Percentiles rank a stretch among this genome's conserved stretches.
Conservation (phyloP, 202 grass and related monocot genomes). For the Musa balbisiana region DNA sequence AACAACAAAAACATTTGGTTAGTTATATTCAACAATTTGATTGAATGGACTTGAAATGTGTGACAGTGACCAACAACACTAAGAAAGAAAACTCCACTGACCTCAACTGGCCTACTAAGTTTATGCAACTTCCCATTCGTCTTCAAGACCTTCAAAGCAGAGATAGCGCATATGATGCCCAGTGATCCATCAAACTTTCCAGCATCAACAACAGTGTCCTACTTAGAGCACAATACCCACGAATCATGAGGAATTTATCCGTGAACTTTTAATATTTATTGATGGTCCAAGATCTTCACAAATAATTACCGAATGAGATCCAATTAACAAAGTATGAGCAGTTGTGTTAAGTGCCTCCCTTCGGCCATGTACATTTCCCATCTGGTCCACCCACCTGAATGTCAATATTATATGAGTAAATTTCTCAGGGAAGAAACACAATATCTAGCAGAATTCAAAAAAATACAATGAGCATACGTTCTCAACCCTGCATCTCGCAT, state of each 20-base stretch:
- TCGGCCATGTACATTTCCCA: constrained; percentile 87
- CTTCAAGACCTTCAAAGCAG: constrained; percentile 83
- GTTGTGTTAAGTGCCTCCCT: constrained; percentile 43
- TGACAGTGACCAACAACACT: neutral
- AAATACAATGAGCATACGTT: constrained; percentile 34
- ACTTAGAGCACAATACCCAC: constrained; percentile 16
- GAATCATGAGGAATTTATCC: neutral
- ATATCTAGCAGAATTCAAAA: constrained; percentile 14
- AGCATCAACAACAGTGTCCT: constrained; percentile 98
- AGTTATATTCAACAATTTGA: neutral
- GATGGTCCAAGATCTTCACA: constrained; percentile 2
- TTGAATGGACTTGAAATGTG: neutral
- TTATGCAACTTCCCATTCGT: constrained; percentile 53
- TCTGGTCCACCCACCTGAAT: constrained; percentile 88
- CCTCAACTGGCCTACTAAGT: constrained; percentile 74
- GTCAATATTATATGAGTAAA: constrained; percentile 15
- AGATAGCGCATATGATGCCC: constrained; percentile 79
- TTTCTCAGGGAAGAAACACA: neutral
- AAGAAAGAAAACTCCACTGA: constrained; percentile 27
- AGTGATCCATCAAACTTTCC: constrained; percentile 87
- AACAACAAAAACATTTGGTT: neutral
- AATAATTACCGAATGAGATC: constrained; percentile 70
- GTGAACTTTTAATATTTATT: neutral
- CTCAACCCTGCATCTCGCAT: constrained; percentile 88
- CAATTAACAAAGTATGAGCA: constrained; percentile 52